These are phyloP conservation scores for Plasmodium relictum DNA, from an alignment of 169 alveolate species.

Conservation along the genomic window DNA sequence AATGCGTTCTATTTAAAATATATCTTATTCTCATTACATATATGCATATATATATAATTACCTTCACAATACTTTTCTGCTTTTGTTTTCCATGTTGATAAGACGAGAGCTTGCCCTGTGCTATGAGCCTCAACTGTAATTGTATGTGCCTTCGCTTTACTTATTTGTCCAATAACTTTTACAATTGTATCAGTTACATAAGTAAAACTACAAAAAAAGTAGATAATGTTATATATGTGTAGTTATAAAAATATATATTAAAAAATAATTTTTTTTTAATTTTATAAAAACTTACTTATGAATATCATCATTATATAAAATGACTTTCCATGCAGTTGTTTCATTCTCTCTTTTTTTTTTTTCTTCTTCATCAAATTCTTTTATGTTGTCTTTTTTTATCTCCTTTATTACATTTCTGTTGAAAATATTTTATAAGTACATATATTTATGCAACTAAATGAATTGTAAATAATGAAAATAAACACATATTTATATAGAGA, in stretches of 20 bases:
- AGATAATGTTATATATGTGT: not conserved
- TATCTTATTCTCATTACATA: not conserved
- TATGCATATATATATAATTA: not conserved
- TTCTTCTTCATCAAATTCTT: constrained; percentile 61
- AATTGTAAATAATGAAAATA: not conserved
- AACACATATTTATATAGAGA: not conserved
- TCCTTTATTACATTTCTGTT: constrained; percentile 61
- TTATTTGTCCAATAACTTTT: constrained; percentile 83
- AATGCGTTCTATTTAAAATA: too few relatives aligned
- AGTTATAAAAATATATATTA: not conserved
- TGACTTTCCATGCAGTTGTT: constrained; percentile 88
- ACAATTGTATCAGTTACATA: constrained; percentile 87
- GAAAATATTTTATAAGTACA: not conserved
- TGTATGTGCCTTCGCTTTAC: constrained; percentile 87
- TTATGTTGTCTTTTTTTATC: constrained; percentile 63
- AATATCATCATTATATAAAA: constrained; percentile 89
- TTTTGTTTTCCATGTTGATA: constrained; percentile 86
- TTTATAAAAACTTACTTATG: constrained; percentile 84
- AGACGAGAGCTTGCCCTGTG: constrained; percentile 85
- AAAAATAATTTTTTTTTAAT: not conserved
- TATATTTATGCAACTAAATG: not conserved
- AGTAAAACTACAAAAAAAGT: constrained; percentile 78
- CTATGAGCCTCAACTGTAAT: constrained; percentile 90
- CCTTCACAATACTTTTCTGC: constrained; percentile 85
- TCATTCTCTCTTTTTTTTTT: constrained; percentile 82